Conservation (phyloP, 2,329 filamentous ascomycete species). For the Aureobasidium sp. region DNA sequence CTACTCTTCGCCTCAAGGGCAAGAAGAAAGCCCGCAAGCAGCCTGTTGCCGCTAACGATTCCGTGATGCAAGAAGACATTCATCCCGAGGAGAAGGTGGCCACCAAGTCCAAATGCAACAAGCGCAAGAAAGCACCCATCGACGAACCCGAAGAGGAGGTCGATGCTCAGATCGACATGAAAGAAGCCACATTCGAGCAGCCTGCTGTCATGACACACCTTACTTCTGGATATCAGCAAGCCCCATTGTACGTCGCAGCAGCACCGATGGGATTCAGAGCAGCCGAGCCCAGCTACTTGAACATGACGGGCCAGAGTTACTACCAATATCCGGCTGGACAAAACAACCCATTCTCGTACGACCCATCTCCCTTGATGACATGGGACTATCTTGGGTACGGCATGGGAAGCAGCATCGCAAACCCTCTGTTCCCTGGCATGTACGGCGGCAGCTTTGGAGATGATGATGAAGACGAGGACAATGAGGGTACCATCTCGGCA, state of each 20-base stretch:
- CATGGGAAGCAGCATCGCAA: conserved; percentile 17
- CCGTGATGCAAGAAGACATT: conserved; percentile 29
- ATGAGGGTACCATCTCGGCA: conserved; percentile 26
- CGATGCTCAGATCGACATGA: neutral
- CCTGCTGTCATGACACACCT: conserved; percentile 18
- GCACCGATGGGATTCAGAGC: conserved; percentile 17
- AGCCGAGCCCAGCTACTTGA: conserved; percentile 11
- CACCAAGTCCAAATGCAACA: neutral
- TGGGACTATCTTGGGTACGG: conserved; percentile 20
- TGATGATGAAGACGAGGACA: conserved; percentile 26
- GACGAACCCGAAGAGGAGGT: conserved; percentile 2
- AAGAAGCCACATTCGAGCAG: conserved; percentile 27
- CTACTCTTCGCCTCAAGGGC: neutral
- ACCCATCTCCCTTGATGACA: conserved; percentile 7
- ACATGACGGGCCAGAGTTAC: conserved; percentile 7
- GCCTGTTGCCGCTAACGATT: conserved; percentile 16
- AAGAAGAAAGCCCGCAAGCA: conserved; percentile 15
- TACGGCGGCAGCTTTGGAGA: conserved; percentile 18
- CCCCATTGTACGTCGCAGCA: conserved; percentile 16
- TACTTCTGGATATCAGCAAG: conserved; percentile 19
- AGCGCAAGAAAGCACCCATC: neutral
- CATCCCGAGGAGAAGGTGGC: conserved; percentile 19
- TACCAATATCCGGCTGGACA: conserved; percentile 7
- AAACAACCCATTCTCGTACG: conserved; percentile 10
- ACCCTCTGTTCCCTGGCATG: conserved; percentile 26